A percentile compares a stretch with the other conserved stretches of the same genome.
These are phyloP conservation scores for Wickerhamia fluorescens DNA, from an alignment of 805 yeast species.

Conservation along the genomic window DNA sequence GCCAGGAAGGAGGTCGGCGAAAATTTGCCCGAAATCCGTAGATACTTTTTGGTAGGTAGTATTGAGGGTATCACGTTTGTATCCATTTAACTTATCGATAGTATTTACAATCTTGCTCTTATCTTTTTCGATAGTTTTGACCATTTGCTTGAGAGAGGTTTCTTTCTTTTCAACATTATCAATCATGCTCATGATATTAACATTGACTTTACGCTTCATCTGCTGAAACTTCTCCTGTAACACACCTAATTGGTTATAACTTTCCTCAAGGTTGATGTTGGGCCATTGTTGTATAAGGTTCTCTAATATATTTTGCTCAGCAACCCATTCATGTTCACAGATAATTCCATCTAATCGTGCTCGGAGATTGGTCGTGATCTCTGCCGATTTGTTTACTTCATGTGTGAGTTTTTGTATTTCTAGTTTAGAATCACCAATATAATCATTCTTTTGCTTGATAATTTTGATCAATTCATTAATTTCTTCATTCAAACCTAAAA, in stretches of 20 bases:
- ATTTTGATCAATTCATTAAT: constrained; percentile 49
- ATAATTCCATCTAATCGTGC: constrained; percentile 38
- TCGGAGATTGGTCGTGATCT: constrained; percentile 29
- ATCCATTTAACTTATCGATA: constrained; percentile 71
- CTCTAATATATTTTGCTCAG: constrained; percentile 51
- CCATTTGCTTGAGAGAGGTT: constrained; percentile 65
- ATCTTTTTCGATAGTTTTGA: constrained; percentile 81
- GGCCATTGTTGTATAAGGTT: constrained; percentile 56
- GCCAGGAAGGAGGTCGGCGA: constrained; percentile 81
- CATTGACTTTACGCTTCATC: constrained; percentile 76
- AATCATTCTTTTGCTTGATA: constrained; percentile 38
- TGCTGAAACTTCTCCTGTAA: constrained; percentile 54
- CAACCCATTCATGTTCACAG: constrained; percentile 66
- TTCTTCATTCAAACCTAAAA: constrained; percentile 72
- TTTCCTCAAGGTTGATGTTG: constrained; percentile 54
- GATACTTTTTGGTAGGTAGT: constrained; percentile 85
- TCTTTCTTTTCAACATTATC: constrained; percentile 91
- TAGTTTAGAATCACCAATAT: constrained; percentile 41
- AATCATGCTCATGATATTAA: constrained; percentile 83
- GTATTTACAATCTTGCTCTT: constrained; percentile 87
- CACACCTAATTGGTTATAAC: constrained; percentile 48
- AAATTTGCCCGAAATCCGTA: constrained; percentile 82
- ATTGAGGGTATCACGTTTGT: constrained; percentile 74
- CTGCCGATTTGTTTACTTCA: constrained; percentile 44
- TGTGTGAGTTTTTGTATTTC: constrained; percentile 48